Evolutionary conservation across 345 rosid species (phyloP).

Genomic region (Isatis tinctoria): DNA sequence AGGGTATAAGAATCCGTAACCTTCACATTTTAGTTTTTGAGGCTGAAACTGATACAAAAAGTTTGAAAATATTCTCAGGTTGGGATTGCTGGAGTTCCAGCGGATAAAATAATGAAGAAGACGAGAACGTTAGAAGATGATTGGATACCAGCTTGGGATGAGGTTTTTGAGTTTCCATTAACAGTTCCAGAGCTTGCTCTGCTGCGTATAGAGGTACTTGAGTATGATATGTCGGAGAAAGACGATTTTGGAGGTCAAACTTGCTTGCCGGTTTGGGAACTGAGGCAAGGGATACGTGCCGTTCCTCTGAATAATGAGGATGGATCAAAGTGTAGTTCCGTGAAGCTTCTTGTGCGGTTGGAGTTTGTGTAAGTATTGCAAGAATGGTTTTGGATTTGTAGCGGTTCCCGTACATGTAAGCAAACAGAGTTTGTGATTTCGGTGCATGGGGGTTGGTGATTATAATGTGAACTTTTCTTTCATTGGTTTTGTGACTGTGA

Average conservation of each 20-base stretch:
- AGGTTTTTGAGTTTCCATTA: not conserved
- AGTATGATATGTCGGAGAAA: not conserved
- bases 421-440: not conserved
- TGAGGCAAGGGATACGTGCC: not conserved
- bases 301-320: constrained; percentile 25
- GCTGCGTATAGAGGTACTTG: not conserved
- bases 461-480: not conserved
- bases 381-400: not conserved
- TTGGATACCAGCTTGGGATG: not conserved
- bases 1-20: not conserved
- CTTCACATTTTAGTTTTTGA: not conserved
- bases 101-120: not conserved
- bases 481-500: not conserved
- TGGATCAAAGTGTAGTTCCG: constrained; percentile 55
- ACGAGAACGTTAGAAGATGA: not conserved
- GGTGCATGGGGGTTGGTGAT: not conserved
- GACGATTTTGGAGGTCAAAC: not conserved
- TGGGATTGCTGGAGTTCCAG: not conserved
- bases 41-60: not conserved
- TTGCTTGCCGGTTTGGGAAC: not conserved
- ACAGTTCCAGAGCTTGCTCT: not conserved
- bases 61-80: not conserved
- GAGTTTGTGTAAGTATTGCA: constrained; percentile 42
- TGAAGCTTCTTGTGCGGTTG: constrained; percentile 69
- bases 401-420: not conserved